These are phyloP conservation scores for Infundibulicybe gibba DNA, from an alignment of 768 basidiomycete genomes.

Conservation along the genomic window DNA sequence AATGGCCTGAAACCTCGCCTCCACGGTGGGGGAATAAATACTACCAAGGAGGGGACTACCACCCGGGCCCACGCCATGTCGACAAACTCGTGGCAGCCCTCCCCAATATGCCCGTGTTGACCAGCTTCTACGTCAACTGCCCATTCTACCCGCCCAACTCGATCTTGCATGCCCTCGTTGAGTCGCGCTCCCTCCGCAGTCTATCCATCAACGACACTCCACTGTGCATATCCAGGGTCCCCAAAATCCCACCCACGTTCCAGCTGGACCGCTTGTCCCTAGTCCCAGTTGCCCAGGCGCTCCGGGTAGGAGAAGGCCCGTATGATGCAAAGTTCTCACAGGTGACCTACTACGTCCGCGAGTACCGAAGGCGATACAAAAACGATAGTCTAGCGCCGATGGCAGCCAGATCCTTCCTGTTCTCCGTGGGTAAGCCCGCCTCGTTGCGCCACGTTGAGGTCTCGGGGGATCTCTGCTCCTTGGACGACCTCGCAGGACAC, in stretches of 20 bases:
- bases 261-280: conserved; percentile 29
- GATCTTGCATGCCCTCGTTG: conserved; percentile 30
- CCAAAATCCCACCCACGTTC: conserved; percentile 24
- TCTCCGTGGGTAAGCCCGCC: conserved; percentile 25
- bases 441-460: conserved; percentile 32
- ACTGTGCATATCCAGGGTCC: conserved; percentile 28
- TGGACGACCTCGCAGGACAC: conserved; percentile 24
- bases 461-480: conserved; percentile 30
- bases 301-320: conserved; percentile 37
- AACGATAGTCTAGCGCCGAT: conserved; percentile 27
- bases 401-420: conserved; percentile 24
- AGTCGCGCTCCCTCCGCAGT: conserved; percentile 29
- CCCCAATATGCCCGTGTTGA: conserved; percentile 29
- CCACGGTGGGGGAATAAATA: conserved; percentile 35
- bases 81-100: conserved; percentile 32
- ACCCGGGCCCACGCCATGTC: conserved; percentile 24
- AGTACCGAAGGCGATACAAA: conserved; percentile 34
- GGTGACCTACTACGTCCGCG: conserved; percentile 29
- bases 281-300: conserved; percentile 35
- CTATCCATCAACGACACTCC: conserved; percentile 36
- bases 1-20: conserved; percentile 37
- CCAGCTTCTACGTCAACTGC: conserved; percentile 31
- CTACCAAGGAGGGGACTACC: conserved; percentile 27
- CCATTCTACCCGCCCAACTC: conserved; percentile 36
- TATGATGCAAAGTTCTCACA: conserved; percentile 31